phyloP scores from a whole-genome alignment of 1,284 basidiomycete species.

The Fomes fomentarius region DNA sequence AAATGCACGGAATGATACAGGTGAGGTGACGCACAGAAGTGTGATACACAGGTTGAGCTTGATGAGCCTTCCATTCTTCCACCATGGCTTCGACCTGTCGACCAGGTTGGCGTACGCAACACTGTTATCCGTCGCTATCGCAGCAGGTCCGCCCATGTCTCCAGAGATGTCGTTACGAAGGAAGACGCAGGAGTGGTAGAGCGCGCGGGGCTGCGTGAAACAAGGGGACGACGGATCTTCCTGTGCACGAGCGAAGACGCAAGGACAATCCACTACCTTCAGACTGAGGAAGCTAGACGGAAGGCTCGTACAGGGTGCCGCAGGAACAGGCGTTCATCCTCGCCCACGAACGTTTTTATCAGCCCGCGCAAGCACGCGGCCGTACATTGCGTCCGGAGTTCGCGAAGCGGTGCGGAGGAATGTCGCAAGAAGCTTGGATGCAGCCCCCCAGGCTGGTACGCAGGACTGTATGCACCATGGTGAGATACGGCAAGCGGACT shows the following conservation, averaged over 20 bases:
- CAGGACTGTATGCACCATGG: conserved; percentile 8
- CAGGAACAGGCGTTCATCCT: not conserved
- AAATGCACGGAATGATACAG: not conserved
- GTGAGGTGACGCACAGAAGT: conserved; percentile 48
- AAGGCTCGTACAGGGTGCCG: not conserved
- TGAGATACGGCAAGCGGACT: not conserved
- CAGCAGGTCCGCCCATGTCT: conserved; percentile 34
- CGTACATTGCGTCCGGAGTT: conserved; percentile 15
- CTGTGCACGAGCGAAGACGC: not conserved
- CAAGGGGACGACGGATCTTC: not conserved
- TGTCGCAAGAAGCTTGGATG: conserved; percentile 28
- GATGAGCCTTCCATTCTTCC: conserved; percentile 44
- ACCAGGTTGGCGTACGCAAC: conserved; percentile 31
- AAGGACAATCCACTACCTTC: not conserved
- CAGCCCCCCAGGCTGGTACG: conserved; percentile 6
- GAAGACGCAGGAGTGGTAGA: too few species aligned
- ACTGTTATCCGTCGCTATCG: conserved; percentile 21
- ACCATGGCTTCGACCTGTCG: conserved; percentile 33
- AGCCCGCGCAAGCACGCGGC: conserved; percentile 11
- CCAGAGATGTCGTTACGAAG: not conserved
- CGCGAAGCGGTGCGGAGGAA: conserved; percentile 26
- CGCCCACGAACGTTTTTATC: conserved; percentile 17
- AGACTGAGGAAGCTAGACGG: not conserved
- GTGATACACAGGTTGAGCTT: conserved; percentile 65
- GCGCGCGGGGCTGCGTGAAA: too few species aligned